These are phyloP conservation scores for Cucurbita maxima DNA, from an alignment of 306 rosid genomes.

Conservation along the genomic window DNA sequence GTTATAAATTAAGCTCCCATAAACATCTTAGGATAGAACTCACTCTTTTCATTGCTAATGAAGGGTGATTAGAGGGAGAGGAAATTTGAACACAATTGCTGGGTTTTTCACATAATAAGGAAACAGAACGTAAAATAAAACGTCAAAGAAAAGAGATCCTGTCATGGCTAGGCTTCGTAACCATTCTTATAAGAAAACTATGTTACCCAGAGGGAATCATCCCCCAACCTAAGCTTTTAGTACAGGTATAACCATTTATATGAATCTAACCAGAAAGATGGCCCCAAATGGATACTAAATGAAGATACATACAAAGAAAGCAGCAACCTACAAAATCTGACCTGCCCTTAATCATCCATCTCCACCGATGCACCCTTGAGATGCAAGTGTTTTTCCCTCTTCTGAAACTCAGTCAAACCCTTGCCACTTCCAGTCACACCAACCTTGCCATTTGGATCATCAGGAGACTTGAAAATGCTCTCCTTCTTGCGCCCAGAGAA, in stretches of 20 bases:
- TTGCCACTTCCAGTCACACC: constrained; percentile 99
- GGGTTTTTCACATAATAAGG: background rate
- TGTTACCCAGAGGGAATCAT: background rate
- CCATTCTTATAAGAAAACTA: background rate
- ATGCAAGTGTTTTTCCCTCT: constrained; percentile 91
- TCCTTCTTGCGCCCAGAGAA: constrained; percentile 82
- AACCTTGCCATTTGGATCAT: constrained; percentile 88
- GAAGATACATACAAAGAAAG: background rate
- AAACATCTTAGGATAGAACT: background rate
- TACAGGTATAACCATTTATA: background rate
- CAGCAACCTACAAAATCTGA: background rate
- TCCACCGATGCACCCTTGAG: constrained; percentile 78
- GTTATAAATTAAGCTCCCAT: background rate
- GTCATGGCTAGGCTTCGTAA: background rate
- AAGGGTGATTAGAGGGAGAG: background rate
- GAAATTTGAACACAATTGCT: background rate
- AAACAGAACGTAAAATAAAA: background rate
- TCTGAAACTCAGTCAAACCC: constrained; percentile 94
- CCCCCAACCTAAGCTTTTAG: background rate
- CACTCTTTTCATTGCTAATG: too few species aligned
- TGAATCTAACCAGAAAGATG: background rate
- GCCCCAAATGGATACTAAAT: background rate
- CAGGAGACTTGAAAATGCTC: constrained; percentile 97
- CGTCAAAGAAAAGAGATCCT: background rate
- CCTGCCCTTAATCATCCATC: constrained; percentile 48